Conservation (phyloP, 805 yeast species). For the Kluyveromyces dobzhanskii region DNA sequence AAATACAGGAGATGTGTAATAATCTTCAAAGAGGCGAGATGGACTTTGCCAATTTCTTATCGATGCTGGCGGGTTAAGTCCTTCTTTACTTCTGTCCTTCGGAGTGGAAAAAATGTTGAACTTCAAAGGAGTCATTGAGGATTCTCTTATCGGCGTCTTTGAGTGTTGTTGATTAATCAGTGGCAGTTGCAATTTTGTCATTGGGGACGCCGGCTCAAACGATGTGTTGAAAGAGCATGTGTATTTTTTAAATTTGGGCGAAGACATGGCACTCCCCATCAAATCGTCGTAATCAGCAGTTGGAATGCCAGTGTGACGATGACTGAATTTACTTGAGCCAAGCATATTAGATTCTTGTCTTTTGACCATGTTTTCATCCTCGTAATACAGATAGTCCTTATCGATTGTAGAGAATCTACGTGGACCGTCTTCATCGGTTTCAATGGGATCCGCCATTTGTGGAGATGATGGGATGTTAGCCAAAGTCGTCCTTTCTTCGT, state of each 20-base stretch:
- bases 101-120: conserved; percentile 3
- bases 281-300: conserved; percentile 1
- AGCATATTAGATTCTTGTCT: background rate
- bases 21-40: conserved; percentile 26
- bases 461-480: conserved; percentile 2
- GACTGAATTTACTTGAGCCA: background rate
- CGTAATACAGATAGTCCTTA: conserved; percentile 1
- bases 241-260: conserved; percentile 23
- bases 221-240: conserved; percentile 29
- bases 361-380: background rate
- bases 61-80: conserved; percentile 3
- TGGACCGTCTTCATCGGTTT: background rate
- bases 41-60: conserved; percentile 29
- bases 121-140: background rate
- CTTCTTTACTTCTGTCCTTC: background rate
- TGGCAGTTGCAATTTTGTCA: background rate
- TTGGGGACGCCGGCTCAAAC: conserved; percentile 26
- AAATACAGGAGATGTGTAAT: conserved; percentile 22
- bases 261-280: conserved; percentile 6
- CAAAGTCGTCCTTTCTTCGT: background rate
- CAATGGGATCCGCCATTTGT: background rate
- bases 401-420: background rate
- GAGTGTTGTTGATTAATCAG: background rate
- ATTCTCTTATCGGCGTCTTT: conserved; percentile 1
- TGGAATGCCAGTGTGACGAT: background rate